A percentile compares a stretch with the other conserved stretches of the same genome.
phyloP scores from a whole-genome alignment of 257 asterid genomes.

The Salvia hispanica region DNA sequence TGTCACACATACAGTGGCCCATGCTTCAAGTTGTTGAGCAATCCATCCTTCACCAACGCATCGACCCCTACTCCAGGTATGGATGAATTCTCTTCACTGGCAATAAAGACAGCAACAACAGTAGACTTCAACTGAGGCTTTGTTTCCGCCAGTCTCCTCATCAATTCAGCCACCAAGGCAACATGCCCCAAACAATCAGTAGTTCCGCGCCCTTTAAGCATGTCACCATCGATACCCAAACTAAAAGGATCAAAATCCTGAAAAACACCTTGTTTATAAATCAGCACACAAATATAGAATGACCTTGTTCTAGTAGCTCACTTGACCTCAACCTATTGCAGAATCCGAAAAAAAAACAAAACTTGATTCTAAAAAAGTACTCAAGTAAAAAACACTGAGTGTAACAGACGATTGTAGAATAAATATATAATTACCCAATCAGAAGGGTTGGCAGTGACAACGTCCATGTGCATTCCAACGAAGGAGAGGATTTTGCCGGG shows the following conservation, averaged over 20 bases:
- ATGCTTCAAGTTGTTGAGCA: conserved; percentile 74
- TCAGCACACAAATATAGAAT: conserved; percentile 1
- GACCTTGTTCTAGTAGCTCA: not conserved
- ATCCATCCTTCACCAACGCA: conserved; percentile 84
- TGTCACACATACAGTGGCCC: conserved; percentile 77
- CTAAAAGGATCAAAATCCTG: conserved; percentile 97
- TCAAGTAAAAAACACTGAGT: not conserved
- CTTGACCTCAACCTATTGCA: conserved; percentile 9
- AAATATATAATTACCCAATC: conserved; percentile 66
- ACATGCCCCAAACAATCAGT: conserved; percentile 98
- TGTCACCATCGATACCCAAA: conserved; percentile 83
- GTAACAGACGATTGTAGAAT: not conserved
- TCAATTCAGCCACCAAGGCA: conserved; percentile 88
- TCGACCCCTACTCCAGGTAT: conserved; percentile 96
- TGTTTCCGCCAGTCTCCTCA: conserved; percentile 77
- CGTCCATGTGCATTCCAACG: conserved; percentile 99
- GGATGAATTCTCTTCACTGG: conserved; percentile 97
- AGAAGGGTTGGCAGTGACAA: conserved; percentile 85
- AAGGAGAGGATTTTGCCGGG: conserved; percentile 78
- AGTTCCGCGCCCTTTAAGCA: conserved; percentile 94
- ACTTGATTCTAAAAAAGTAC: not conserved
- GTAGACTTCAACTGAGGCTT: conserved; percentile 78
- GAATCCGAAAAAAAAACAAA: not conserved
- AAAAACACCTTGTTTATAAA: conserved; percentile 20
- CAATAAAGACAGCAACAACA: conserved; percentile 94